phyloP scores from a whole-genome alignment of 441 rosid genomes.

The Kokia cookei region DNA sequence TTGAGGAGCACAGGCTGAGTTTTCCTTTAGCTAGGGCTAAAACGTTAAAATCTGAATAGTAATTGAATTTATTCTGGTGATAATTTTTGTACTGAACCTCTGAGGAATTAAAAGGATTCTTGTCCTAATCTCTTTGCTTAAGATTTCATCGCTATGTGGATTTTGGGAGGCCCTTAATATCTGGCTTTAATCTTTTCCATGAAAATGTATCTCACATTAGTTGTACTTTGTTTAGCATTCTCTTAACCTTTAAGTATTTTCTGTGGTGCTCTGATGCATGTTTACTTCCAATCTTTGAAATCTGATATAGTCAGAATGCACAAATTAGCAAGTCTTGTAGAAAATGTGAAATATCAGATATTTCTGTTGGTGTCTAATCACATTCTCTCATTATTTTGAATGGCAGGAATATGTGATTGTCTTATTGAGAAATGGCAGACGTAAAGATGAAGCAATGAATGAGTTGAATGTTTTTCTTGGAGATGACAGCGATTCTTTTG shows the following conservation, averaged over 20 bases:
- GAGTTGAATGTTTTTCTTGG: conserved; percentile 90
- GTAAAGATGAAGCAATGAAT: conserved; percentile 71
- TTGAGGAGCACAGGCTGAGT: background rate
- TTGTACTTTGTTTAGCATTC: background rate
- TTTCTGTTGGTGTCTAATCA: background rate
- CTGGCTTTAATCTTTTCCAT: background rate
- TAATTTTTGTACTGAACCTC: background rate
- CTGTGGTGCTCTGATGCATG: background rate
- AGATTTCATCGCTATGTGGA: background rate
- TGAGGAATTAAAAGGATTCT: background rate
- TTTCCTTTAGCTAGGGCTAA: background rate
- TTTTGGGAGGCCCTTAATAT: background rate
- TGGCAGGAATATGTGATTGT: conserved; percentile 94
- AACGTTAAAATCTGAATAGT: background rate
- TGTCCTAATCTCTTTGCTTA: background rate
- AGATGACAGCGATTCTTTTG: conserved; percentile 84
- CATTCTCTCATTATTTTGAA: conserved; percentile 11
- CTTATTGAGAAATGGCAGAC: conserved; percentile 82
- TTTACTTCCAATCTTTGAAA: background rate
- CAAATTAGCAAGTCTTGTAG: background rate
- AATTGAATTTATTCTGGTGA: background rate
- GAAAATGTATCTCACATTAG: background rate
- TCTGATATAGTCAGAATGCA: background rate
- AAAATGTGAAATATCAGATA: background rate
- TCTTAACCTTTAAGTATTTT: background rate